Percentiles rank a stretch among this genome's conserved stretches.
phyloP scores from a whole-genome alignment of 1,284 basidiomycete species.

The Ceratobasidium sp. region DNA sequence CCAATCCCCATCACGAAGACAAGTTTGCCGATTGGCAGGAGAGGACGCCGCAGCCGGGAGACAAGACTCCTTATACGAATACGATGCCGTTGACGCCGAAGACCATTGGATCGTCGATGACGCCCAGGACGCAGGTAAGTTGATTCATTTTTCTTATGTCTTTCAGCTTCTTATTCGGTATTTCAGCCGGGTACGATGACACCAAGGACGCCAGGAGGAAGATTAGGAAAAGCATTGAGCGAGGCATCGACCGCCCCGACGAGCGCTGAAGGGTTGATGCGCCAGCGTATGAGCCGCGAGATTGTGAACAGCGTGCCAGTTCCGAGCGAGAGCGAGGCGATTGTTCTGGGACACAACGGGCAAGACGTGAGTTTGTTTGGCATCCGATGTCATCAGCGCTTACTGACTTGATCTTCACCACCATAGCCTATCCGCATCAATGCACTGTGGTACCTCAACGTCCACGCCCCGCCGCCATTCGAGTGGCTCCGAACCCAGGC shows the following conservation, averaged over 20 bases:
- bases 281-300: constrained; percentile 35
- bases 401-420: constrained; percentile 37
- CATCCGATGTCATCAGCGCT: neutral
- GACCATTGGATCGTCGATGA: constrained; percentile 11
- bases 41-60: constrained; percentile 25
- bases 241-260: constrained; percentile 37
- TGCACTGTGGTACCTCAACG: constrained; percentile 86
- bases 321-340: constrained; percentile 34
- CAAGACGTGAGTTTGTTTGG: constrained; percentile 25
- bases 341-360: constrained; percentile 30
- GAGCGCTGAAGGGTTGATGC: constrained; percentile 35
- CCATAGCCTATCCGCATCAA: constrained; percentile 81
- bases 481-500: constrained; percentile 86
- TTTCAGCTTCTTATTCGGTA: neutral
- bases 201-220: constrained; percentile 20
- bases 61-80: constrained; percentile 24
- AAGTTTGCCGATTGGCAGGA: constrained; percentile 39
- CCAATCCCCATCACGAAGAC: constrained; percentile 26
- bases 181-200: constrained; percentile 24
- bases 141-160: neutral
- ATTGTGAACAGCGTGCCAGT: constrained; percentile 35
- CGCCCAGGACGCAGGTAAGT: constrained; percentile 25
- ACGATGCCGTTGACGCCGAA: constrained; percentile 33
- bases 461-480: constrained; percentile 78
- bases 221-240: constrained; percentile 34